Evolutionary conservation across 345 rosid species (phyloP).

Genomic region (Eucalyptus brandiana): DNA sequence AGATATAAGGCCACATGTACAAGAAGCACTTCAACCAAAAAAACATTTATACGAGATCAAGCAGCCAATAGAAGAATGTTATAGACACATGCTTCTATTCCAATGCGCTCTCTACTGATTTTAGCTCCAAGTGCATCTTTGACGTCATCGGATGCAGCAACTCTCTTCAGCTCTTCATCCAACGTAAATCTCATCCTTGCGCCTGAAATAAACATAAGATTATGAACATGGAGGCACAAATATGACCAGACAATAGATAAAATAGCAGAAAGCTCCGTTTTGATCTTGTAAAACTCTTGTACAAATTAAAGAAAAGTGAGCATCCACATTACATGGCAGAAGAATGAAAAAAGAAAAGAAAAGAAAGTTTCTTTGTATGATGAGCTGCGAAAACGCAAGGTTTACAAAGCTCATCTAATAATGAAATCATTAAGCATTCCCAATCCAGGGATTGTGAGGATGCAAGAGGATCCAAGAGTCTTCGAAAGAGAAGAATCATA

Average conservation of each 20-base stretch:
- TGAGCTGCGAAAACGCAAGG: too few relatives aligned
- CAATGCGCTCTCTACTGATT: conserved; percentile 88
- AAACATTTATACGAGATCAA: background rate
- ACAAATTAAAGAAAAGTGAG: background rate
- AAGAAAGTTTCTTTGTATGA: too few relatives aligned
- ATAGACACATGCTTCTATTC: conserved; percentile 52
- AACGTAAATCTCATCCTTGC: conserved; percentile 70
- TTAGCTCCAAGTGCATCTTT: conserved; percentile 73
- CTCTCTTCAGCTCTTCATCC: conserved; percentile 31
- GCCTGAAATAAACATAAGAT: conserved; percentile 26
- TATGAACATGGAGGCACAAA: background rate
- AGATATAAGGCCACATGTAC: background rate
- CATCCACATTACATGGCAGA: background rate
- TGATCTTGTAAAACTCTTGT: background rate
- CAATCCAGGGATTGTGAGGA: too few relatives aligned
- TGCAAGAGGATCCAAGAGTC: too few relatives aligned
- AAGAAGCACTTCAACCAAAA: background rate
- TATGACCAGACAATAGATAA: background rate
- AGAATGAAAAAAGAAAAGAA: too few relatives aligned
- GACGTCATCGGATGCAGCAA: conserved; percentile 67
- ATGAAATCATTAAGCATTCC: too few relatives aligned
- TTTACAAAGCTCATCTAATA: too few relatives aligned
- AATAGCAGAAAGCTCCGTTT: background rate
- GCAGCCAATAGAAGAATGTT: background rate
- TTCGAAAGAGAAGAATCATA: too few relatives aligned